Evolutionary conservation across 306 rosid genomes (phyloP).

Genomic region (Coriaria nepalensis): DNA sequence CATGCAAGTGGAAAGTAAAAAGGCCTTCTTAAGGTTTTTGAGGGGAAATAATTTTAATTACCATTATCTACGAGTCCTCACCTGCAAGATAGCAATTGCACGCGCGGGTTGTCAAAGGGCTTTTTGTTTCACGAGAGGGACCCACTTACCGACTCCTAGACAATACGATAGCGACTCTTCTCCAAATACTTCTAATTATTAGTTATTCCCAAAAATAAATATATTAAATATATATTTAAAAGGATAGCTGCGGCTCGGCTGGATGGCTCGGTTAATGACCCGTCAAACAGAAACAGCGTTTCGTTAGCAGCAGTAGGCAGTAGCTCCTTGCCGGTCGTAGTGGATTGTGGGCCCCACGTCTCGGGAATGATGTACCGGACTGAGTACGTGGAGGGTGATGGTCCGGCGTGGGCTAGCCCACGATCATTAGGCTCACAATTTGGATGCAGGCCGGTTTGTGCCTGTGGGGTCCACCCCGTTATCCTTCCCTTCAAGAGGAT

Average conservation of each 20-base stretch:
- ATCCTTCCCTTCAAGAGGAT: conserved; percentile 2
- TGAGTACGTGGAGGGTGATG: conserved; percentile 36
- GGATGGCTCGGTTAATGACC: background rate
- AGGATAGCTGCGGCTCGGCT: background rate
- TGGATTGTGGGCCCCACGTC: conserved; percentile 32
- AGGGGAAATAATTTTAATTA: conserved; percentile 9
- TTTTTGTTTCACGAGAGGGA: conserved; percentile 8
- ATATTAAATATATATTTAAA: too few species aligned
- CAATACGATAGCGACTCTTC: conserved; percentile 51
- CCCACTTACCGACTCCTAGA: conserved; percentile 49
- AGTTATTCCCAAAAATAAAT: background rate
- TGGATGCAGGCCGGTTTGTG: conserved; percentile 22
- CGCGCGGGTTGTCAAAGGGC: conserved; percentile 43
- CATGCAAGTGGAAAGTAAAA: conserved; percentile 6
- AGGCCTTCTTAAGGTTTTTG: conserved; percentile 17
- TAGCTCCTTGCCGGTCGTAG: conserved; percentile 12
- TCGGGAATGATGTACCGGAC: conserved; percentile 14
- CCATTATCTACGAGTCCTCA: background rate
- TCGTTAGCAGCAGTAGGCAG: conserved; percentile 1
- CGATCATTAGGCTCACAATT: conserved; percentile 36
- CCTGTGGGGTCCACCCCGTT: conserved; percentile 29
- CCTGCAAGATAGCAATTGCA: conserved; percentile 27
- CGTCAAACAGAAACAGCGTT: conserved; percentile 4
- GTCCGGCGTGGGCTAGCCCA: conserved; percentile 61
- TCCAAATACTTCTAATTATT: conserved; percentile 25